phyloP scores from a whole-genome alignment of 495 filamentous ascomycete genomes.

The Penicillium roqueforti region DNA sequence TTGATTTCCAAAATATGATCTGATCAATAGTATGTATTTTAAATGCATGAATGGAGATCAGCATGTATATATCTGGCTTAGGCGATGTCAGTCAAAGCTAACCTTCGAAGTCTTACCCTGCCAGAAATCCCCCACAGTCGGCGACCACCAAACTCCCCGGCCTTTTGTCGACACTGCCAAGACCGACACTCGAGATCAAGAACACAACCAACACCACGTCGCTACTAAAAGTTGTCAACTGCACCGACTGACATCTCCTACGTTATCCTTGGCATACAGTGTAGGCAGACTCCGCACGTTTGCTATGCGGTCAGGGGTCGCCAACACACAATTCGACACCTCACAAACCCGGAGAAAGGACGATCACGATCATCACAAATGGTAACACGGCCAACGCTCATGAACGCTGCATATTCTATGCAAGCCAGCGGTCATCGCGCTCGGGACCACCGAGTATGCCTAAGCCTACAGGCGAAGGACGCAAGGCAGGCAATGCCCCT shows the following conservation, averaged over 20 bases:
- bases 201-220: conserved; percentile 7
- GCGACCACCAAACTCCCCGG: background rate
- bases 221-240: background rate
- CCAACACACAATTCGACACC: conserved; percentile 4
- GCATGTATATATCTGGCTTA: background rate
- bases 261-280: background rate
- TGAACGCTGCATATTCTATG: background rate
- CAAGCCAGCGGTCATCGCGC: conserved; percentile 1
- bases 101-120: too few species aligned
- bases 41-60: too few species aligned
- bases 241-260: background rate
- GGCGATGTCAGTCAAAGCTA: background rate
- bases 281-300: background rate
- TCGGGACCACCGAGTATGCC: background rate
- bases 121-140: too few species aligned
- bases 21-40: background rate
- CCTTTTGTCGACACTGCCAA: background rate
- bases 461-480: conserved; percentile 5
- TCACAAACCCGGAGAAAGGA: conserved; percentile 7
- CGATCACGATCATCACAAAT: too few species aligned
- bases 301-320: conserved; percentile 1
- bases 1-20: background rate
- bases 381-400: background rate
- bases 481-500: conserved; percentile 6
- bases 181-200: background rate